Percentiles rank a stretch among this genome's conserved stretches.
Conservation (phyloP, 768 basidiomycete genomes). For the Tremella fuciformis region DNA sequence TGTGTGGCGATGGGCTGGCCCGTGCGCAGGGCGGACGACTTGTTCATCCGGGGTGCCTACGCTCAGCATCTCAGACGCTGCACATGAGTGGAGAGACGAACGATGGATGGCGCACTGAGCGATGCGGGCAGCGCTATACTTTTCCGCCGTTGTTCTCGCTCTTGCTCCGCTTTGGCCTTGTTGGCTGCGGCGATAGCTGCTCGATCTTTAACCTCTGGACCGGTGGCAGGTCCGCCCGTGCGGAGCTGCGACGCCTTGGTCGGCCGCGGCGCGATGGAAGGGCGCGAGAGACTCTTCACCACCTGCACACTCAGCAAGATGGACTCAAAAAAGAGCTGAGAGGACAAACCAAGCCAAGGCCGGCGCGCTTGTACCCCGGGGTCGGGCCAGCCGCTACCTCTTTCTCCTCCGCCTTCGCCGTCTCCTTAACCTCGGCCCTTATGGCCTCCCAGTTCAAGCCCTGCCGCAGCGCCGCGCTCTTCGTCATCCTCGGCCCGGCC, state of each 20-base stretch:
- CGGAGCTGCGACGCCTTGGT: slow-evolving; percentile 34
- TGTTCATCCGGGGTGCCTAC: slow-evolving; percentile 28
- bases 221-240: slow-evolving; percentile 6
- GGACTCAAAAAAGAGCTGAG: not conserved
- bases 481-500: slow-evolving; percentile 38
- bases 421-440: not conserved
- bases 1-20: not conserved
- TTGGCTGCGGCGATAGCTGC: slow-evolving; percentile 12
- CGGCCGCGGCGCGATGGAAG: slow-evolving; percentile 22
- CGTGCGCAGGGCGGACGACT: slow-evolving; percentile 16
- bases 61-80: not conserved
- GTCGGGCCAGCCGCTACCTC: slow-evolving; percentile 12
- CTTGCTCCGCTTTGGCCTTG: slow-evolving; percentile 15
- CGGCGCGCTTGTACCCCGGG: slow-evolving; percentile 30
- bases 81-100: slow-evolving; percentile 7
- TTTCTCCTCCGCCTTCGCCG: slow-evolving; percentile 1
- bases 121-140: slow-evolving; percentile 24
- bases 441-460: slow-evolving; percentile 33
- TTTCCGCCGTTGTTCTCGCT: slow-evolving; percentile 22
- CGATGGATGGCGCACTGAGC: slow-evolving; percentile 30
- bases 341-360: slow-evolving; percentile 27
- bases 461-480: slow-evolving; percentile 27
- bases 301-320: slow-evolving; percentile 18
- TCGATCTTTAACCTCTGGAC: slow-evolving; percentile 7
- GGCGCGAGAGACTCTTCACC: slow-evolving; percentile 27